Base-by-base conservation (phyloP, 2,329 filamentous ascomycete genomes). In the Aureobasidium leucospermi region DNA sequence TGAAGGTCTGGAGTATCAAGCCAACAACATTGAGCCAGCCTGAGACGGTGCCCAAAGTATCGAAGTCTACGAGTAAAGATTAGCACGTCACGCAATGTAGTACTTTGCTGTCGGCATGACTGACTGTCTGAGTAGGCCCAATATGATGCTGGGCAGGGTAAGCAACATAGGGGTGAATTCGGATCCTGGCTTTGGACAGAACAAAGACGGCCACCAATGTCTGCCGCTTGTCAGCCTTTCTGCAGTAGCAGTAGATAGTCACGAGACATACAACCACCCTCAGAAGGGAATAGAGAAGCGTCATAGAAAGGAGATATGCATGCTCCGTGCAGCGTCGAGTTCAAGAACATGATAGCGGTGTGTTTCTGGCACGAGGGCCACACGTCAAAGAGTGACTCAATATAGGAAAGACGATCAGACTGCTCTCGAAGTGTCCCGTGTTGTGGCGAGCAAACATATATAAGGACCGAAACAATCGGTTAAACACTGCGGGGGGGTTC, bases 131-230 rank as follows among this genome's bases (percentile, higher is more conserved):
- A 78, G 66, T 87, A 87, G 43, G 82, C 74, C 86, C 88, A 97
- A 60, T 93, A 84, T 10, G 88, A 88, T 68, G 89, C 80, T 34
- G 94, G 94, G 72, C 94, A 99, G 62, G 94, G 94, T 60, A 99
- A 74, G 72, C 94, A 99, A 73, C 94, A 99, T 38, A 78, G 78
- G 4, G 85, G 66, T 38, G 78, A 78, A 10, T 75, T 72, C 6
- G 76, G 69, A 28, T 81, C 65, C 4, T 67, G 59, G 8, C 72
- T 63, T 9, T 81, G 65, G 0, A 71, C 65, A 47, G 82, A 75
- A 71, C 81, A 89, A 64, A 86, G 79, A 61, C 87, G 80, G 60
- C 81, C 82, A 45, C 70, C 68, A 38, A 79, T 67, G 66, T 78
- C 82, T 85, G 61, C 19, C 61, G 38, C 65, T 78, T 63, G 76